Conservation (phyloP, 257 asterid species). For the Jacaranda copaia region DNA sequence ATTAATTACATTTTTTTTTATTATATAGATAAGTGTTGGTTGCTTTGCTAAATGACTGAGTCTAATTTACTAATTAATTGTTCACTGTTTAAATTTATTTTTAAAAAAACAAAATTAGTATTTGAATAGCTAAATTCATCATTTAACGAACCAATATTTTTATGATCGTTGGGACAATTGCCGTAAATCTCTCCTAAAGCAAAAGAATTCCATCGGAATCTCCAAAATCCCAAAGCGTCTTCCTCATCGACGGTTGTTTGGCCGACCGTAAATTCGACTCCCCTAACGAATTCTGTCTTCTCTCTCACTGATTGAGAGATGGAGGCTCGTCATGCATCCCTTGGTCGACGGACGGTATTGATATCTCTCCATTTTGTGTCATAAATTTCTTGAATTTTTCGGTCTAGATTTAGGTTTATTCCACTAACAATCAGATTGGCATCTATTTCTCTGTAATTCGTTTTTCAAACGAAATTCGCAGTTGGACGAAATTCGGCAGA, state of each 20-base stretch:
- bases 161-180: too few species aligned
- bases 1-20: too few species aligned
- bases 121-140: too few species aligned
- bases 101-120: too few species aligned
- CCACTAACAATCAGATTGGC: neutral
- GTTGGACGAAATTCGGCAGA: constrained; percentile 97
- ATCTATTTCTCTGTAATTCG: neutral
- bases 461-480: constrained; percentile 35
- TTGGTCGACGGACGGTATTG: constrained; percentile 89
- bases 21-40: too few species aligned
- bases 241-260: constrained; percentile 32
- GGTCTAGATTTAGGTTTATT: neutral
- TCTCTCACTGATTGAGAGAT: constrained; percentile 39
- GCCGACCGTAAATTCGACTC: constrained; percentile 19
- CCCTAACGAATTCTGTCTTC: neutral
- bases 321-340: constrained; percentile 91
- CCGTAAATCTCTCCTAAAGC: too few species aligned
- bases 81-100: too few species aligned
- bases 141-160: too few species aligned
- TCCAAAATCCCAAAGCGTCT: neutral
- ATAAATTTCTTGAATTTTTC: neutral
- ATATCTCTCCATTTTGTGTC: constrained; percentile 28
- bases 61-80: too few species aligned
- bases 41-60: too few species aligned
- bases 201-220: too few species aligned